Percentiles rank a stretch among this genome's conserved stretches.
Conservation (phyloP, 129 eudicot species). For the Gnaphalium uliginosum region DNA sequence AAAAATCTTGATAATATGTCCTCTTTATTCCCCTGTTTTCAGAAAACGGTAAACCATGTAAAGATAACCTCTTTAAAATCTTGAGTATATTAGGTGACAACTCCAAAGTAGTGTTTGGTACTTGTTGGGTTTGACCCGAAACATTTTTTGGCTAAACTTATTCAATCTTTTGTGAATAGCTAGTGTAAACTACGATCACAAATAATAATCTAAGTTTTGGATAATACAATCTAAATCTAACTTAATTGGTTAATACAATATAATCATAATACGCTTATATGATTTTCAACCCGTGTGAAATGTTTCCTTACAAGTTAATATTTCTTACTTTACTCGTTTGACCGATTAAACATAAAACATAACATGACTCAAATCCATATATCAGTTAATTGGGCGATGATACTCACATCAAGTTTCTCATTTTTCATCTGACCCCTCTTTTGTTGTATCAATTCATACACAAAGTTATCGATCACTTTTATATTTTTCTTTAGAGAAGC, state of each 20-base stretch:
- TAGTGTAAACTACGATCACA: no score
- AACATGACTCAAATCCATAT: not conserved
- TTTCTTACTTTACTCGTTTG: not conserved
- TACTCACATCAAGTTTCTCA: not conserved
- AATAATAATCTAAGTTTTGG: no score
- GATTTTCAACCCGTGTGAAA: no score
- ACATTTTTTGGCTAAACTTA: no score
- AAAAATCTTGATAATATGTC: constrained; percentile 7
- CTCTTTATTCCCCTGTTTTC: constrained; percentile 2
- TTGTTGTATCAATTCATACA: not conserved
- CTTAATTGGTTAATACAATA: no score
- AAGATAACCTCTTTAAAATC: no score
- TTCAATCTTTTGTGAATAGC: no score
- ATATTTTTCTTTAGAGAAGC: constrained; percentile 2
- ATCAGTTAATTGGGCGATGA: not conserved
- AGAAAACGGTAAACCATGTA: not conserved
- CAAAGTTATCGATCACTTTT: not conserved
- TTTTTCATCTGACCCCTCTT: constrained; percentile 11
- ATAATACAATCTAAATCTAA: no score
- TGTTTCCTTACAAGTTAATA: not conserved
- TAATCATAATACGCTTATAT: no score
- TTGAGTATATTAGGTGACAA: no score
- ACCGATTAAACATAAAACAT: not conserved
- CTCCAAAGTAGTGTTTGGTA: no score
- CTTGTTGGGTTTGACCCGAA: no score